Base-by-base conservation (phyloP, 257 asterid species). In the Nemophila menziesii region DNA sequence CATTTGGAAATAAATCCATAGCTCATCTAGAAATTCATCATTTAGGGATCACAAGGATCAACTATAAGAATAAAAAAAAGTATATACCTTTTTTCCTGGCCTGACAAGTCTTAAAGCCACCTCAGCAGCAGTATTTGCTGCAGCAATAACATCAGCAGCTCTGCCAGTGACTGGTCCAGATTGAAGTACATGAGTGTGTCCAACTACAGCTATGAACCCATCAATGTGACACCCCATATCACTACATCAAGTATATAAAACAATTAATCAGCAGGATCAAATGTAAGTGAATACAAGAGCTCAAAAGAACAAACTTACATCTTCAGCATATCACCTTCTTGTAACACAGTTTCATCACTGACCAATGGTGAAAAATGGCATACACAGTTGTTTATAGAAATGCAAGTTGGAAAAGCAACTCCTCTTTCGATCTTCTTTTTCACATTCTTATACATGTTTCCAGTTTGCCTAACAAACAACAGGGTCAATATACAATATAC, bases 211-310 rank as follows among this genome's bases (percentile, higher is more conserved):
- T 46, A 84, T 77, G 67, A 80, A 84, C 11, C 93, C 95, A 77
- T 84, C 95, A 46, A 84, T 77, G 62, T 84, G 93, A 59, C 92
- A 80, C 24, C 92, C 95, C 86, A 80, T 63, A 62, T 80, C 93
- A 48, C 93, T 84, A 44, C n/a, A 22, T n/a, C 10, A 2, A 44
- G 33, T 29, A 29, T 2, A 2, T 29, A 7, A 13, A 10, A 29
- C 9, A 29, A 29, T 1, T 29, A 7, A 2, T 29, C 12, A 7
- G 9, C 12, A 29, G 5, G 1, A 20, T 4, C 17, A 19, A 11
- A 27, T n/a, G 14, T 8, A 29, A 27, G 4, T 5, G 21, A 20
- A 16, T 26, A 20, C 15, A 13, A 11, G 10, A 40, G 19, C 10
- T 5, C 36, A 11, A 8, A 9, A 47, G 15, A 45, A 17, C 29